phyloP scores from a whole-genome alignment of 2,329 filamentous ascomycete genomes.

The Neospermospora avenae region DNA sequence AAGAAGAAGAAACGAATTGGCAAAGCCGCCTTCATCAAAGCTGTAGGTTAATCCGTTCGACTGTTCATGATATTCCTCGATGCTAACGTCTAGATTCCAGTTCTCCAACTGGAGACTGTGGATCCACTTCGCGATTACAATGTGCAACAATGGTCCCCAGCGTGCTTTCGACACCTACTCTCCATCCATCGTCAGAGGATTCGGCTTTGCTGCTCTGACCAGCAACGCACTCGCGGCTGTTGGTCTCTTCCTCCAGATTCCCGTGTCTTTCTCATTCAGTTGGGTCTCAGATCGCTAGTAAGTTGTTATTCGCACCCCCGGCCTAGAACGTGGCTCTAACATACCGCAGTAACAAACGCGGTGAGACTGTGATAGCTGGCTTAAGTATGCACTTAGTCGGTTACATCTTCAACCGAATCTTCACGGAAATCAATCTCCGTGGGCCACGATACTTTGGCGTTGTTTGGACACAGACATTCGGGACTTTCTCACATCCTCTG shows the following conservation, averaged over 20 bases:
- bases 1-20: slow-evolving; percentile 32
- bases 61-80: too few species aligned
- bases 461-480: slow-evolving; percentile 8
- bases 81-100: too few species aligned
- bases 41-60: not conserved
- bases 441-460: slow-evolving; percentile 7
- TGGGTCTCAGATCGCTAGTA: slow-evolving; percentile 10
- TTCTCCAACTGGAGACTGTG: not conserved
- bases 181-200: slow-evolving; percentile 28
- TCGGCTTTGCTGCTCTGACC: slow-evolving; percentile 27
- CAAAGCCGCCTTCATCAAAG: slow-evolving; percentile 31
- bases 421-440: slow-evolving; percentile 3
- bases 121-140: slow-evolving; percentile 12
- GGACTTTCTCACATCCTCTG: slow-evolving; percentile 1
- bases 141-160: slow-evolving; percentile 28
- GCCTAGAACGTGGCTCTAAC: not conserved
- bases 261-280: slow-evolving; percentile 17
- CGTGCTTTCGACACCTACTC: slow-evolving; percentile 34
- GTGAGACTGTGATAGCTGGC: slow-evolving; percentile 7
- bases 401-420: slow-evolving; percentile 11
- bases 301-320: not conserved
- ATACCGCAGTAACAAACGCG: slow-evolving; percentile 4
- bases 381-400: slow-evolving; percentile 7
- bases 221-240: slow-evolving; percentile 34
- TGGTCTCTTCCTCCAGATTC: slow-evolving; percentile 19